Evolutionary conservation across 83 land plant genomes (phyloP).

Genomic region (Thuja plicata): DNA sequence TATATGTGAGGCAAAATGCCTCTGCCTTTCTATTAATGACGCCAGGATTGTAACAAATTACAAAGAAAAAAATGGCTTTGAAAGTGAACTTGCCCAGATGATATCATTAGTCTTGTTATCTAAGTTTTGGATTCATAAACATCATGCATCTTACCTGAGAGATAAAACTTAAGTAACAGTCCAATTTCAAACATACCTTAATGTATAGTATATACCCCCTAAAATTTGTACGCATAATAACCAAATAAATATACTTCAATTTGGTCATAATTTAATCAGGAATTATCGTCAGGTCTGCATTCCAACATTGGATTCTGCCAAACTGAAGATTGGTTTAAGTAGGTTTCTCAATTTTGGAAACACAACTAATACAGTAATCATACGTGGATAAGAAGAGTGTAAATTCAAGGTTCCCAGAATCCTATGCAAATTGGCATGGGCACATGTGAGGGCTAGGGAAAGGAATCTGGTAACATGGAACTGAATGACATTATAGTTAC

Average conservation of each 20-base stretch:
- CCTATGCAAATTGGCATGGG: neutral
- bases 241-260: no score
- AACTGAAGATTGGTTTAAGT: neutral
- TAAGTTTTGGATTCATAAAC: neutral
- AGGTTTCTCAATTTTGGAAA: neutral
- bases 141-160: neutral
- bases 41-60: neutral
- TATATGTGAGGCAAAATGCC: neutral
- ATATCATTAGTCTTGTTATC: neutral
- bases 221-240: neutral
- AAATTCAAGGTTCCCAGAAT: neutral
- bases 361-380: no score
- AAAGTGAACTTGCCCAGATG: neutral
- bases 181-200: neutral
- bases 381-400: neutral
- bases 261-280: neutral
- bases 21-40: neutral
- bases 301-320: neutral
- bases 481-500: neutral
- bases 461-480: neutral
- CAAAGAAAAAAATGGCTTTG: neutral
- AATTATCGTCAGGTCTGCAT: neutral
- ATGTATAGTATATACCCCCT: neutral
- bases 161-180: neutral
- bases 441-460: neutral